A percentile compares a stretch with the other conserved stretches of the same genome.
Conservation (phyloP, 2,329 filamentous ascomycete genomes). For the Diaporthe vaccinii region DNA sequence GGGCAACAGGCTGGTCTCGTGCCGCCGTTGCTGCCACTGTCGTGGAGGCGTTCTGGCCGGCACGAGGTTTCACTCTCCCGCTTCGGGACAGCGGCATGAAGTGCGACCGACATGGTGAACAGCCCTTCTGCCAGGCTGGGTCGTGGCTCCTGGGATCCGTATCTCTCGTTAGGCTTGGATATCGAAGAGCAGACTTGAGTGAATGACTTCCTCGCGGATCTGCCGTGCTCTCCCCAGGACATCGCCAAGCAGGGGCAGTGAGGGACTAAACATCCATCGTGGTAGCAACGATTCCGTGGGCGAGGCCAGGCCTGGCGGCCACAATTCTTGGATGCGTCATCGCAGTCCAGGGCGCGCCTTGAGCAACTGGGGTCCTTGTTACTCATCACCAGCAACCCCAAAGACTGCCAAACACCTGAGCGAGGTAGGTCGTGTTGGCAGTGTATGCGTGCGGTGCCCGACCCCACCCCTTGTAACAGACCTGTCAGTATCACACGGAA, state of each 20-base stretch:
- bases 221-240: neutral
- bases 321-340: neutral
- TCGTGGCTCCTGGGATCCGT: too few species aligned
- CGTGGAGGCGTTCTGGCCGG: neutral
- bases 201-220: neutral
- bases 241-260: neutral
- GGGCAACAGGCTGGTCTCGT: neutral
- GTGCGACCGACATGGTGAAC: too few species aligned
- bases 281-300: neutral
- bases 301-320: too few species aligned
- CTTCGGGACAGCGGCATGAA: too few species aligned
- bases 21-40: neutral
- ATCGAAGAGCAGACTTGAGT: too few species aligned
- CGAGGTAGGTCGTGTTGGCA: neutral
- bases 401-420: neutral
- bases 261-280: neutral
- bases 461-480: too few species aligned
- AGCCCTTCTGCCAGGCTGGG: too few species aligned
- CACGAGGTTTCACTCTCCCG: too few species aligned
- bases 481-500: neutral
- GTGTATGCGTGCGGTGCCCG: too few species aligned
- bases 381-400: neutral
- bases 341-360: too few species aligned
- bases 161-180: too few species aligned
- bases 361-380: too few species aligned